These are phyloP conservation scores for Alternaria arbusti DNA, from an alignment of 2,329 filamentous ascomycete genomes.

Conservation along the genomic window DNA sequence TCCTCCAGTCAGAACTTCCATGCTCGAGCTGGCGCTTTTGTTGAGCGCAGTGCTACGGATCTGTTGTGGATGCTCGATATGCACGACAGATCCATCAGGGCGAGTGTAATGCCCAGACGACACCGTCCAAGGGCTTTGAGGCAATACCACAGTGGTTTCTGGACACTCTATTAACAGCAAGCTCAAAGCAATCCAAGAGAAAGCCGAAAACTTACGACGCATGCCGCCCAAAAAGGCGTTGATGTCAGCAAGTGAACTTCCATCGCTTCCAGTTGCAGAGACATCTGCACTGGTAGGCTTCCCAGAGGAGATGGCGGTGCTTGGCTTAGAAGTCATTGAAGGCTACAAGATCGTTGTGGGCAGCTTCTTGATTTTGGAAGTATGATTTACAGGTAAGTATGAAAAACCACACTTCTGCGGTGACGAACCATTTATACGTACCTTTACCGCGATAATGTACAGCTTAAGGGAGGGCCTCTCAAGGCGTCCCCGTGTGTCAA, in stretches of 20 bases:
- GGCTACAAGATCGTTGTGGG: too few species aligned
- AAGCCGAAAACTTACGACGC: background rate
- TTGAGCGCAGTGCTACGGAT: background rate
- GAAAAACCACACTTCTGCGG: too few species aligned
- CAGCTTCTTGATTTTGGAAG: too few species aligned
- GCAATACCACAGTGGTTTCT: background rate
- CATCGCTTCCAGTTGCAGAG: background rate
- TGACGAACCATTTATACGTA: too few species aligned
- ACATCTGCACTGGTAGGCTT: too few species aligned
- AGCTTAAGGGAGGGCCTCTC: too few species aligned
- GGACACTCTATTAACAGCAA: background rate
- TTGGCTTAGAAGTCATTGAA: background rate
- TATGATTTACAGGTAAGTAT: too few species aligned
- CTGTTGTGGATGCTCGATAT: background rate
- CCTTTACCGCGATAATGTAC: too few species aligned
- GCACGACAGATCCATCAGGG: background rate
- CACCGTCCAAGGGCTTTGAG: slow-evolving; percentile 10
- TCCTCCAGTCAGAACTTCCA: background rate
- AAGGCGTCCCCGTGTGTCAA: too few species aligned
- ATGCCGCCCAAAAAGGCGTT: background rate
- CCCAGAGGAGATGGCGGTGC: background rate
- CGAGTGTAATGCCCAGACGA: slow-evolving; percentile 5
- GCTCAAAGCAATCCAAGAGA: background rate
- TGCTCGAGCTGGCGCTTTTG: background rate
- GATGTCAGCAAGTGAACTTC: background rate